phyloP scores from a whole-genome alignment of 2,329 filamentous ascomycete species.

The Alternaria arborescens region DNA sequence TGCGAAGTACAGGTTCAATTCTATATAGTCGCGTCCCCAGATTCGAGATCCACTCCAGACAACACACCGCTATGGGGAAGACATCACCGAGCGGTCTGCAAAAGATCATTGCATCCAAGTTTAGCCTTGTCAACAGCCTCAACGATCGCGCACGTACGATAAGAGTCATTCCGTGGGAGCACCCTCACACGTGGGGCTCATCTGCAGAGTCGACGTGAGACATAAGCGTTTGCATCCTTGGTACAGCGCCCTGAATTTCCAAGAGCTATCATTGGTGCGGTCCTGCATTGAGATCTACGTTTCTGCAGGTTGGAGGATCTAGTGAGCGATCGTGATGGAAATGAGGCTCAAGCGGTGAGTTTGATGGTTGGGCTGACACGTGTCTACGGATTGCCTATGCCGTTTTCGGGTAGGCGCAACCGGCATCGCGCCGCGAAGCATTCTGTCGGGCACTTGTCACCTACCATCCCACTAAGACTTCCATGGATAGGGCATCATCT shows the following conservation, averaged over 20 bases:
- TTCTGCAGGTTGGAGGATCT: neutral
- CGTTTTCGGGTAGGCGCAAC: neutral
- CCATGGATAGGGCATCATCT: neutral
- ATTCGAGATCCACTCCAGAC: slow-evolving; percentile 4
- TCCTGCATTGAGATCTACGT: neutral
- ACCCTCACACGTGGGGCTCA: neutral
- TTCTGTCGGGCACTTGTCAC: neutral
- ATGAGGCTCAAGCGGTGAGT: slow-evolving; percentile 20
- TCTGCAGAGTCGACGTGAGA: slow-evolving; percentile 1
- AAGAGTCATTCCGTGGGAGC: slow-evolving; percentile 11
- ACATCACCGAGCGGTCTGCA: neutral
- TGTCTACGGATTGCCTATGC: slow-evolving; percentile 3
- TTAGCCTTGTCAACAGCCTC: neutral
- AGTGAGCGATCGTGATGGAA: slow-evolving; percentile 6
- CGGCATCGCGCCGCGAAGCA: neutral
- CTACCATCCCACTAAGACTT: slow-evolving; percentile 1
- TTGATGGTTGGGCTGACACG: slow-evolving; percentile 16
- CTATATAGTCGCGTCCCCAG: neutral
- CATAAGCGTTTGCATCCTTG: slow-evolving; percentile 9
- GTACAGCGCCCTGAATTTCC: neutral
- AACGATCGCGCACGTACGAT: slow-evolving; percentile 3
- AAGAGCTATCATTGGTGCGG: slow-evolving; percentile 1
- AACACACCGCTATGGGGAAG: neutral
- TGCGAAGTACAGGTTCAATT: neutral
- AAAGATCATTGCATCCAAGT: neutral